These are phyloP conservation scores for Galerina sulciceps DNA, from an alignment of 768 basidiomycete species.

Conservation along the genomic window DNA sequence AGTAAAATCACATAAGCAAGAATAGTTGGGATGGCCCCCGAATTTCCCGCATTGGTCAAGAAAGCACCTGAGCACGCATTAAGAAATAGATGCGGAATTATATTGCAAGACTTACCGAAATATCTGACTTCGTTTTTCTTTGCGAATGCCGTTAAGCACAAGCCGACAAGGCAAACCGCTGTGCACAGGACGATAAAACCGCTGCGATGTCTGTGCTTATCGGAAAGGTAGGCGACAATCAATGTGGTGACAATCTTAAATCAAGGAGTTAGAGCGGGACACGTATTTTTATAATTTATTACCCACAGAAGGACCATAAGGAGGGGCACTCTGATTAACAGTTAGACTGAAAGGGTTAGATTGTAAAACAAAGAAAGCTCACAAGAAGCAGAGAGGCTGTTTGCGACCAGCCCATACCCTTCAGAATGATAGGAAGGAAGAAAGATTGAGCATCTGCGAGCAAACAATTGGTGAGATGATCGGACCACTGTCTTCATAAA, in stretches of 20 bases:
- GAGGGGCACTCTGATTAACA: conserved; percentile 43
- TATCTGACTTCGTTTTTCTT: conserved; percentile 42
- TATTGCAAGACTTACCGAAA: conserved; percentile 34
- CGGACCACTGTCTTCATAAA: not conserved
- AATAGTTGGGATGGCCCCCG: conserved; percentile 46
- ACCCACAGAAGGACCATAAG: conserved; percentile 48
- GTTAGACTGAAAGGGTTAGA: conserved; percentile 1
- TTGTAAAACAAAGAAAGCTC: conserved; percentile 2
- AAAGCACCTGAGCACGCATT: conserved; percentile 38
- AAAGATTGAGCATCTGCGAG: conserved; percentile 43
- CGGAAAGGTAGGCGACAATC: conserved; percentile 50
- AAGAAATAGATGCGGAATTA: not conserved
- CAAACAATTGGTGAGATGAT: not conserved
- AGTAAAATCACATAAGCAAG: conserved; percentile 41
- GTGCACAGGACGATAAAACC: conserved; percentile 44
- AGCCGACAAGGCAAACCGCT: conserved; percentile 41
- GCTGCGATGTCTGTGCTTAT: conserved; percentile 45
- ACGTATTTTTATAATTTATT: not conserved
- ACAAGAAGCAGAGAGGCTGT: conserved; percentile 43
- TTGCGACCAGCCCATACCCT: conserved; percentile 46
- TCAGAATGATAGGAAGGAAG: conserved; percentile 51
- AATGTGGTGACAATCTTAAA: conserved; percentile 42
- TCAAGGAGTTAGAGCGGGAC: conserved; percentile 2
- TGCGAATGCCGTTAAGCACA: conserved; percentile 42
- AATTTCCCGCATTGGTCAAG: conserved; percentile 46